Conservation (phyloP, 2,329 filamentous ascomycete genomes). For the Bimuria novae-zelandiae region DNA sequence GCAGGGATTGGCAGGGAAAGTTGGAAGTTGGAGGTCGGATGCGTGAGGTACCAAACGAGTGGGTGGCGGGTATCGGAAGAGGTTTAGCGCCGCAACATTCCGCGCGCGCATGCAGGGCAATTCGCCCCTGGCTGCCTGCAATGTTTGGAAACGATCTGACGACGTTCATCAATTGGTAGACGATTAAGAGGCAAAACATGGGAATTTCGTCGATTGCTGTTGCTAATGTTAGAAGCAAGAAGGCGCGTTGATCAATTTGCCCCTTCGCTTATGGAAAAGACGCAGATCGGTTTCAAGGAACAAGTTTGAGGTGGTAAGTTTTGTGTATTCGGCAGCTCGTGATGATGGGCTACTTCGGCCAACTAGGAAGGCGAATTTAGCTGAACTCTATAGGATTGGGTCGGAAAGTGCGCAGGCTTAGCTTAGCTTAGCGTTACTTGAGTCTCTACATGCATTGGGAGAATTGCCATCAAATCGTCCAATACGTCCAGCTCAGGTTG, state of each 20-base stretch:
- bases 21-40: conserved; percentile 6
- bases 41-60: background rate
- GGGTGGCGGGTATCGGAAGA: conserved; percentile 8
- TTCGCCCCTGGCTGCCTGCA: conserved; percentile 9
- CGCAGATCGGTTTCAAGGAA: background rate
- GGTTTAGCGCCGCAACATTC: conserved; percentile 14
- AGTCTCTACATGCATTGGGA: too few relatives aligned
- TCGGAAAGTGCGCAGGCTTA: too few relatives aligned
- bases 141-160: conserved; percentile 3
- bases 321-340: background rate
- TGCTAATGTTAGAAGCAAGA: background rate
- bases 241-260: background rate
- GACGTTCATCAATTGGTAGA: background rate
- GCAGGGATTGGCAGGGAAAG: conserved; percentile 2
- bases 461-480: too few relatives aligned
- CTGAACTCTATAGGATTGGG: too few relatives aligned
- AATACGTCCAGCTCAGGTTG: background rate
- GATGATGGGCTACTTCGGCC: too few relatives aligned
- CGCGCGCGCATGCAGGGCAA: background rate
- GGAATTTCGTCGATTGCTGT: background rate
- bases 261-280: background rate
- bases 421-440: too few relatives aligned
- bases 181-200: too few relatives aligned
- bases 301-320: background rate
- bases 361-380: too few relatives aligned